Percentiles rank a stretch among this genome's conserved stretches.
phyloP scores from a whole-genome alignment of 2,329 filamentous ascomycete species.

The Fusarium floridanum region DNA sequence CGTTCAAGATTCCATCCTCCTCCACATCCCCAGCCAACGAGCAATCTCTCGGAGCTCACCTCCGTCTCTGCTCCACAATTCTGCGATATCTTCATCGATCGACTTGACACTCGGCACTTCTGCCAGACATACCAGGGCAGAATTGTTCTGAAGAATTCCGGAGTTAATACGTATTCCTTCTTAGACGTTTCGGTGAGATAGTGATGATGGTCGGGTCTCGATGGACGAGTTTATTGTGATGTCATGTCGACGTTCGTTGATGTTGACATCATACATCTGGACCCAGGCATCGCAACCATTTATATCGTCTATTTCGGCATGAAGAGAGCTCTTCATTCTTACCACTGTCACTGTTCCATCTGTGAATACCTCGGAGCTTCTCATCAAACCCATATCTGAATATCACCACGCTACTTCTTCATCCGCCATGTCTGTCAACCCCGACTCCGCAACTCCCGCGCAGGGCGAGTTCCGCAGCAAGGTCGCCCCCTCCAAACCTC shows the following conservation, averaged over 20 bases:
- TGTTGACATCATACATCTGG: slow-evolving; percentile 33
- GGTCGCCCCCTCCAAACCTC: slow-evolving; percentile 64
- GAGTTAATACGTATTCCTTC: not conserved
- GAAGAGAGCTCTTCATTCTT: not conserved
- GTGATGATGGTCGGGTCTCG: slow-evolving; percentile 7
- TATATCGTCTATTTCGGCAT: slow-evolving; percentile 19
- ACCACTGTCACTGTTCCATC: not conserved
- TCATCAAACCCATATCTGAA: not conserved
- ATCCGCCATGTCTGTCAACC: slow-evolving; percentile 61
- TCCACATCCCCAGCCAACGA: slow-evolving; percentile 33
- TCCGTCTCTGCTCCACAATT: slow-evolving; percentile 32
- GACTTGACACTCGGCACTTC: not conserved
- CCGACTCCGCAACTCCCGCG: slow-evolving; percentile 62
- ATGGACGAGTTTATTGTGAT: slow-evolving; percentile 11
- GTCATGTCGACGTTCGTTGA: slow-evolving; percentile 26
- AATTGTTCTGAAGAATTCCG: not conserved
- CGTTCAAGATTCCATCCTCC: slow-evolving; percentile 21
- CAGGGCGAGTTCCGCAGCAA: slow-evolving; percentile 69
- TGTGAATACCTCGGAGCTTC: not conserved
- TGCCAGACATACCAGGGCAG: not conserved
- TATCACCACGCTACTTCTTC: not conserved
- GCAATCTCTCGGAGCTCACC: slow-evolving; percentile 25
- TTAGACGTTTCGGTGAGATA: not conserved
- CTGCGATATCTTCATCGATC: slow-evolving; percentile 32
- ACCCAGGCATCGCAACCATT: not conserved